Conservation (phyloP, 331 rosid species). For the Cydonia oblonga region DNA sequence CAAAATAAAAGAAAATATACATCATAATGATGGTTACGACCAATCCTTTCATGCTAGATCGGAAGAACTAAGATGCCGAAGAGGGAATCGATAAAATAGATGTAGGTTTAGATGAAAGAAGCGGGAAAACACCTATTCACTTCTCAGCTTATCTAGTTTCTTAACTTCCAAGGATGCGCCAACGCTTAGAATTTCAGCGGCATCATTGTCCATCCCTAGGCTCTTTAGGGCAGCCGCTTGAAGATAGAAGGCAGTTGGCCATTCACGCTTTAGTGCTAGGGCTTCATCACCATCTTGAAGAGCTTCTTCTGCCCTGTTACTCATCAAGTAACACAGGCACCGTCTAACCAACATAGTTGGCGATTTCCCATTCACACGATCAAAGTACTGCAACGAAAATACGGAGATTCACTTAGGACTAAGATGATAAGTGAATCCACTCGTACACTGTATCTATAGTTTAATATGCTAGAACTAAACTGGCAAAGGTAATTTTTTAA, state of each 20-base stretch:
- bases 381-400: slow-evolving; percentile 19
- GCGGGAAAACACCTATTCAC: slow-evolving; percentile 14
- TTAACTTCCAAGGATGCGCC: slow-evolving; percentile 26
- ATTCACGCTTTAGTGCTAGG: slow-evolving; percentile 25
- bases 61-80: neutral
- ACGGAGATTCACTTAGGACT: neutral
- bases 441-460: neutral
- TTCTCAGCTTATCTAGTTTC: slow-evolving; percentile 7
- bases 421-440: neutral
- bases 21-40: too few relatives aligned
- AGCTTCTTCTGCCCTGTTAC: slow-evolving; percentile 31
- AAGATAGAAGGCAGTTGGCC: slow-evolving; percentile 34
- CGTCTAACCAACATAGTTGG: slow-evolving; percentile 33
- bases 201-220: slow-evolving; percentile 36
- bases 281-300: slow-evolving; percentile 41
- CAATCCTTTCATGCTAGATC: too few relatives aligned
- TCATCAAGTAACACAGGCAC: slow-evolving; percentile 27
- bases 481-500: neutral
- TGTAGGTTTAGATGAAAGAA: slow-evolving; percentile 4
- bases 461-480: too few relatives aligned
- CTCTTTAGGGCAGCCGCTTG: slow-evolving; percentile 32
- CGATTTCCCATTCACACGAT: slow-evolving; percentile 21
- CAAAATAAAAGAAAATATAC: too few relatives aligned
- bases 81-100: neutral
- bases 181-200: slow-evolving; percentile 23